phyloP scores from a whole-genome alignment of 2,329 filamentous ascomycete genomes.

The Coniella lustricola region DNA sequence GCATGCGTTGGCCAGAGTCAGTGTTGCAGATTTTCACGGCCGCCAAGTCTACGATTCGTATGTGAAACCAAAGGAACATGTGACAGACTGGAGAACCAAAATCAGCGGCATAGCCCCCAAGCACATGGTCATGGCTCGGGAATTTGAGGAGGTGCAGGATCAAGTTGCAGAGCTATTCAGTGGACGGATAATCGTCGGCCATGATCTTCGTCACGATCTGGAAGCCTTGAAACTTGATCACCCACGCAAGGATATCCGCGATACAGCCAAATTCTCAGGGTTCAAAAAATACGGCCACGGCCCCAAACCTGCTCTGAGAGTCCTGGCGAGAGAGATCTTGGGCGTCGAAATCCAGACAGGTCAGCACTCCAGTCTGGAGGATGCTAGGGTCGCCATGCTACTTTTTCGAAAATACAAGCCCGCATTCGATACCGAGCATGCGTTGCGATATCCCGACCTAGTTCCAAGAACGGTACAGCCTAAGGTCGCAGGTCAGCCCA shows the following conservation, averaged over 20 bases:
- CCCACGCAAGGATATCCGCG: constrained; percentile 69
- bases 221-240: constrained; percentile 72
- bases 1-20: constrained; percentile 78
- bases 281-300: constrained; percentile 66
- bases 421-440: constrained; percentile 75
- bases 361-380: constrained; percentile 62
- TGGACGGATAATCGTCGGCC: constrained; percentile 70
- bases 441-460: constrained; percentile 52
- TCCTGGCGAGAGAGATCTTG: constrained; percentile 50
- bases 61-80: constrained; percentile 67
- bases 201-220: constrained; percentile 75
- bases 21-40: constrained; percentile 88
- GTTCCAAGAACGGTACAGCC: constrained; percentile 13
- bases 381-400: constrained; percentile 85
- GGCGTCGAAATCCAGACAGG: constrained; percentile 57
- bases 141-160: constrained; percentile 70
- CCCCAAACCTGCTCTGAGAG: constrained; percentile 59
- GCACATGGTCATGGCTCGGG: constrained; percentile 62
- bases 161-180: constrained; percentile 63
- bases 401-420: constrained; percentile 78
- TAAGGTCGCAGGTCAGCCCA: constrained; percentile 24
- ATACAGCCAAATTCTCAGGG: constrained; percentile 70
- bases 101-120: constrained; percentile 75
- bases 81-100: constrained; percentile 84
- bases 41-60: constrained; percentile 91